Base-by-base conservation (phyloP, 768 basidiomycete genomes). In the Lentinula guzmanii region DNA sequence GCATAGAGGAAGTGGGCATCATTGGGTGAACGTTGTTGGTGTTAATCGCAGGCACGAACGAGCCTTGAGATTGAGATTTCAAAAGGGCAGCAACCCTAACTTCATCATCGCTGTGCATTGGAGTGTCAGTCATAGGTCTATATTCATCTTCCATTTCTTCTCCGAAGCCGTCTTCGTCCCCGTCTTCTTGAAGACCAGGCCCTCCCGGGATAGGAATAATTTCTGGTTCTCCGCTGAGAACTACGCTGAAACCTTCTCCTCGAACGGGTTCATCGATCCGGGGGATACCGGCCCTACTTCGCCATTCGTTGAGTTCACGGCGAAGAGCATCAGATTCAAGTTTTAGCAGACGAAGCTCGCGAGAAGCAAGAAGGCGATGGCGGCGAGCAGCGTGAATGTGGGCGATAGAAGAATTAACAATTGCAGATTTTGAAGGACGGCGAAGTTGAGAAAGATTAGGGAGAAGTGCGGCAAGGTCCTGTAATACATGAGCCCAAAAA, bases 401-500 rank as follows among this genome's bases (percentile, higher is more conserved):
- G 1, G 93, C 87, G 71, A 98, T 97, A 50, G 90, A 92, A 42
- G 91, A 93, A 75, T 97, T 97, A 74, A 99, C 95, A 73, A 98
- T 98, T 63, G 91, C 90, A 4, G 92, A 92, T 76, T 99, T 99
- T 71, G 91, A 94, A 0, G 97, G 97, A 33, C 96, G 87, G 64
- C 95, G 89, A 73, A 94, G 90, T 69, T 91, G 85, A 8, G 90
- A 90, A 61, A 97, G 86, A 70, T 95, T 91, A 56, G 96, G 93
- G 28, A 98, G 86, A 48, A 96, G 83, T 3, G 87, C 86, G 62
- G 96, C 96, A 53, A 98, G 90, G 68, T 94, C 92, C 91, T 93
- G 21, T 1, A 16, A 33, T 6, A 58, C 18, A 15, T 15, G 6
- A 4, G 16, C 5, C 24, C 24, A 45, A n/a, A 13, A 31, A 1